A percentile compares a stretch with the other conserved stretches of the same genome.
These are phyloP conservation scores for Hypholoma fasciculare DNA, from an alignment of 768 basidiomycete species.

Conservation along the genomic window DNA sequence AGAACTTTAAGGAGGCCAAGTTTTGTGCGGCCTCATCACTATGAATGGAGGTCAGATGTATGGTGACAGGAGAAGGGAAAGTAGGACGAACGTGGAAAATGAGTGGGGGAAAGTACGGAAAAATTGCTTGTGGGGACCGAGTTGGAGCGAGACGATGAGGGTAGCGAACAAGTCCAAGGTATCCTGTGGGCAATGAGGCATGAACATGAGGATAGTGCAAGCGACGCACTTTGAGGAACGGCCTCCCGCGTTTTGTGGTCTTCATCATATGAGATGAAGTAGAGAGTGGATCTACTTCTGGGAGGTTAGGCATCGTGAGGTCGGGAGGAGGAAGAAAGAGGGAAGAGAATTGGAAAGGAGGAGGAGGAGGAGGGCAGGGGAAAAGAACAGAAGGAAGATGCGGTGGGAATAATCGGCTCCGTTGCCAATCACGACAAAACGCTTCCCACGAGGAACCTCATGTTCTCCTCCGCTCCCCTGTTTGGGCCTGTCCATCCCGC, in stretches of 20 bases:
- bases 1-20: conserved; percentile 94
- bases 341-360: conserved; percentile 45
- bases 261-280: conserved; percentile 97
- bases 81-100: conserved; percentile 82
- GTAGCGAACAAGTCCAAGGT: conserved; percentile 98
- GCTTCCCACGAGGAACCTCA: conserved; percentile 44
- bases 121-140: conserved; percentile 90
- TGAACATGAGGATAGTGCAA: conserved; percentile 11
- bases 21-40: conserved; percentile 96
- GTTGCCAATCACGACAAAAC: conserved; percentile 40
- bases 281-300: conserved; percentile 49
- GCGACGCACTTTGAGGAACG: conserved; percentile 79
- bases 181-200: conserved; percentile 55
- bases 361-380: conserved; percentile 31
- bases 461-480: conserved; percentile 27
- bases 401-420: conserved; percentile 39
- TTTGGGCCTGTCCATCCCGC: conserved; percentile 24
- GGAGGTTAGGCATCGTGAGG: conserved; percentile 34
- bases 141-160: conserved; percentile 88
- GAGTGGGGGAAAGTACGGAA: conserved; percentile 94
- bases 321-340: conserved; percentile 31
- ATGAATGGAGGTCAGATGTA: conserved; percentile 10
- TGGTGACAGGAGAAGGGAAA: conserved; percentile 11
- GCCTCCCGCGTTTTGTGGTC: conserved; percentile 93
- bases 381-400: conserved; percentile 23